phyloP scores from a whole-genome alignment of 225 moss, liverwort and hornwort genomes.

The Ulota crispa region DNA sequence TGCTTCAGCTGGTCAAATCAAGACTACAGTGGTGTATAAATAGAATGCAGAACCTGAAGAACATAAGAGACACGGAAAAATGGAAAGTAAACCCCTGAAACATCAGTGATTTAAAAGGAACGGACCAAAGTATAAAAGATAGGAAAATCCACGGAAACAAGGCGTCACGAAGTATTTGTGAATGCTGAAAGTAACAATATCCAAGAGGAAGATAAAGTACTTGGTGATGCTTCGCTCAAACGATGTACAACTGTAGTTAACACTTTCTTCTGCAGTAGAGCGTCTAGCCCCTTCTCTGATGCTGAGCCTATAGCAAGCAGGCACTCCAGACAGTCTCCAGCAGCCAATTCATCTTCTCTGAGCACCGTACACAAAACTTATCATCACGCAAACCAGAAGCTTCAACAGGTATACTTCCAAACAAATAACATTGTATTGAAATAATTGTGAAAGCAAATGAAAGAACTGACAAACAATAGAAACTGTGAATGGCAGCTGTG shows the following conservation, averaged over 20 bases:
- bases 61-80: neutral
- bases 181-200: conserved; percentile 1
- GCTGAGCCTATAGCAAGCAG: conserved; percentile 75
- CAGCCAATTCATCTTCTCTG: conserved; percentile 75
- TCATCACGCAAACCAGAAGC: conserved; percentile 19
- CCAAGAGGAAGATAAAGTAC: conserved; percentile 41
- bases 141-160: conserved; percentile 8
- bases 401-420: neutral
- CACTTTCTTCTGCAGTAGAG: conserved; percentile 46
- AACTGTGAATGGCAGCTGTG: neutral
- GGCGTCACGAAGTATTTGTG: neutral
- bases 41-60: conserved; percentile 1
- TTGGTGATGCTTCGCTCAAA: conserved; percentile 61
- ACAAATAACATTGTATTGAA: neutral
- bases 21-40: conserved; percentile 10
- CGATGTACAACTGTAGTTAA: conserved; percentile 50
- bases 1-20: conserved; percentile 18
- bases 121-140: neutral
- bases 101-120: conserved; percentile 1
- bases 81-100: neutral
- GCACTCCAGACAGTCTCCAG: conserved; percentile 83
- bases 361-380: conserved; percentile 21
- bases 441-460: neutral
- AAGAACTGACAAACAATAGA: neutral
- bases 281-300: conserved; percentile 64